Evolutionary conservation across 257 asterid genomes (phyloP).

Genomic region (Jacaranda mimosifolia): DNA sequence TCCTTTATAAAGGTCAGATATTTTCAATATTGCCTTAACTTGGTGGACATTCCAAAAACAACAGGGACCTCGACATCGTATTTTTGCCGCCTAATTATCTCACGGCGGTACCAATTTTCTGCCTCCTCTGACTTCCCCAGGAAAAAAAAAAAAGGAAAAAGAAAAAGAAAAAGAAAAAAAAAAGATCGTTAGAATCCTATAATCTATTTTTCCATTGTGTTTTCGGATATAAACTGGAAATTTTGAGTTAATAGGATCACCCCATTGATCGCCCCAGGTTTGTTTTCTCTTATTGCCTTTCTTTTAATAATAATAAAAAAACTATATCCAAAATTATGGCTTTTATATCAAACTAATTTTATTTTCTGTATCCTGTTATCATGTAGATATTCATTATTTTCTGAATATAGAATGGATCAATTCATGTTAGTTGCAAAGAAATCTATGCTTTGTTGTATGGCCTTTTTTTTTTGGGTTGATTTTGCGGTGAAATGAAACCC

Average conservation of each 20-base stretch:
- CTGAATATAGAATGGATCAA: neutral
- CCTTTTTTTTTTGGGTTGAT: neutral
- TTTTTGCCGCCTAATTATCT: neutral
- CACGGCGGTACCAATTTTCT: neutral
- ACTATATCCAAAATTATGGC: neutral
- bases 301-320: neutral
- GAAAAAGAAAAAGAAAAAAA: neutral
- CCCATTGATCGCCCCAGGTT: slow-evolving; percentile 3
- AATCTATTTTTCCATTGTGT: neutral
- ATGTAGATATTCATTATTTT: too few species aligned
- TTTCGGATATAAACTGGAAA: neutral
- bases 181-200: neutral
- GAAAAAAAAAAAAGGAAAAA: too few species aligned
- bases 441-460: neutral
- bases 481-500: neutral
- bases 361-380: neutral
- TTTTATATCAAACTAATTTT: neutral
- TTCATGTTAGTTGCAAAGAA: neutral
- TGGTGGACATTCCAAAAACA: neutral
- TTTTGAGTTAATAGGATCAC: neutral
- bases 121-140: too few species aligned
- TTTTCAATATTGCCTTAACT: neutral
- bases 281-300: neutral
- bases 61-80: neutral
- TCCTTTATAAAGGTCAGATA: too few species aligned